Base-by-base conservation (phyloP, 2,329 filamentous ascomycete species). In the Clonostachys rosea region DNA sequence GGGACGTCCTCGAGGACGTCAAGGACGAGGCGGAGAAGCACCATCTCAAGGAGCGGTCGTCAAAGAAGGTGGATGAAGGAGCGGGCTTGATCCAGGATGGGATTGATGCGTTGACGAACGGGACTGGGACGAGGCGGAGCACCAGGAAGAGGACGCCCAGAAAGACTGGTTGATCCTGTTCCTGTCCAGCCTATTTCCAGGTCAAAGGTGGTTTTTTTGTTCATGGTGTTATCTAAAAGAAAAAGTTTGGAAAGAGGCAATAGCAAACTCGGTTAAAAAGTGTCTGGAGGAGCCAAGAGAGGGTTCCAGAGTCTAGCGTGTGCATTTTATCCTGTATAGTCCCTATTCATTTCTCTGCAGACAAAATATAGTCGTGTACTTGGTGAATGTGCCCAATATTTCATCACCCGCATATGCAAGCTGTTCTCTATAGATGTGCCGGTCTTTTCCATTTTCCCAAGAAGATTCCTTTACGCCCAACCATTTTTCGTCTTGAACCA, bases 1-100 rank as follows among this genome's bases (percentile, higher is more conserved):
- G 72, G 13, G 66, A 68, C 33, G 73, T 81, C 3, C 62, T 80
- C 2, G 75, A 79, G 39, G 77, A 84, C 56, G 56, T 79, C 40
- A 73, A 66, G 49, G 70, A 70, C 18, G 80, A 83, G 59, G 77
- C 76, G 6, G 74, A 78, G 35, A 83, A 81, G 62, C 78, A 79
- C 56, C 61, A 72, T 24, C 62, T 81, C 13, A 70, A 74, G 56
- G 71, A 70, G 47, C 57, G 65, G 14, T 63, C 67, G 11, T 58
- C 60, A 2, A 55, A 58, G 4, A 69, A 67, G 34, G 55, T 62
- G 37, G 54, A 56, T 5, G 52, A 60, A 40, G 67, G 68, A 1
- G 58, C 63, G 42, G 55, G 59, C 2, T 54, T 60, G 34, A 45
- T 70, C 6, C 63, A 63, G 49, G 54, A 61, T 6, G 64, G 68